phyloP scores from a whole-genome alignment of 805 yeast genomes.

The Saccharomycopsis vini region DNA sequence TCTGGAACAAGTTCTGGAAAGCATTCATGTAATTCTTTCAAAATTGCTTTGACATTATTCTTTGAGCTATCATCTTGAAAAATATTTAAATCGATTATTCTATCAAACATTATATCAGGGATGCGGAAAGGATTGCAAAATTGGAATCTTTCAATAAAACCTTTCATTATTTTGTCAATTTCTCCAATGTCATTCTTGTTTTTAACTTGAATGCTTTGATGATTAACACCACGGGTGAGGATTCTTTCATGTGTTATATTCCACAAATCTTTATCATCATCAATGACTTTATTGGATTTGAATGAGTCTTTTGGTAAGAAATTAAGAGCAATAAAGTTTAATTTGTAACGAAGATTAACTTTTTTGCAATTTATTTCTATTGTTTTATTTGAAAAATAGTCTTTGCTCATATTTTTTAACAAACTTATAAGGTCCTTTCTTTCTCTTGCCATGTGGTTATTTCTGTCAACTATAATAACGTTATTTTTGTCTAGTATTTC shows the following conservation, averaged over 20 bases:
- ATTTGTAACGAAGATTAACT: slow-evolving; percentile 19
- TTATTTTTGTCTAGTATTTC: slow-evolving; percentile 23
- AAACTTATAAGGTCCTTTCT: slow-evolving; percentile 55
- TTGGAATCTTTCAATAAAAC: slow-evolving; percentile 65
- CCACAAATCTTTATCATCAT: slow-evolving; percentile 30
- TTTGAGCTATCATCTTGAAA: slow-evolving; percentile 35
- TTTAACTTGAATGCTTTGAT: slow-evolving; percentile 45
- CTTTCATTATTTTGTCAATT: slow-evolving; percentile 57
- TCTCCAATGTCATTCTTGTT: slow-evolving; percentile 27
- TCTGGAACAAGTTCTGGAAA: slow-evolving; percentile 34
- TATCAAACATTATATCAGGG: slow-evolving; percentile 66
- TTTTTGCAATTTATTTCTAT: neutral
- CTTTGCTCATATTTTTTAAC: slow-evolving; percentile 22
- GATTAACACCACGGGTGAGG: slow-evolving; percentile 57
- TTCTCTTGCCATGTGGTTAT: slow-evolving; percentile 68
- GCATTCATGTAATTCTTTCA: slow-evolving; percentile 24
- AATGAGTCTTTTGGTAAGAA: slow-evolving; percentile 35
- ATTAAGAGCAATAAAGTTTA: slow-evolving; percentile 60
- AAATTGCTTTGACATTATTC: slow-evolving; percentile 38
- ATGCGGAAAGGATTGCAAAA: slow-evolving; percentile 35
- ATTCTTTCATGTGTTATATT: slow-evolving; percentile 53
- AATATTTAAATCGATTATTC: slow-evolving; percentile 49
- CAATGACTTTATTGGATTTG: neutral
- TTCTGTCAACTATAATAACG: slow-evolving; percentile 71
- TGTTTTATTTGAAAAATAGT: neutral